Evolutionary conservation across 2,329 filamentous ascomycete species (phyloP).

Genomic region (Xylaria sp.): DNA sequence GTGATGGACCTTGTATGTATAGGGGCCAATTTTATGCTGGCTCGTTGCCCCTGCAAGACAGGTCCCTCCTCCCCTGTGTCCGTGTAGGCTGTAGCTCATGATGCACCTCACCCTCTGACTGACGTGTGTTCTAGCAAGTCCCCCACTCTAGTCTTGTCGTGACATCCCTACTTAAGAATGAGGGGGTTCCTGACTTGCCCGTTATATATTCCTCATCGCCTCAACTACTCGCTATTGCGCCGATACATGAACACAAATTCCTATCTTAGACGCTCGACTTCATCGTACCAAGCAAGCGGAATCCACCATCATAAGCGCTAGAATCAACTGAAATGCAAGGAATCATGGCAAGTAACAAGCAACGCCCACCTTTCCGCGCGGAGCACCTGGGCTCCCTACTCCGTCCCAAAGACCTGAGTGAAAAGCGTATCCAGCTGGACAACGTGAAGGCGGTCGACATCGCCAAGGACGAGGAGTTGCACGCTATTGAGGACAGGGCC

Average conservation of each 20-base stretch:
- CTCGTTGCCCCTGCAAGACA: too few species aligned
- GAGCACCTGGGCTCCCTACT: slow-evolving; percentile 77
- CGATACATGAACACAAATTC: not conserved
- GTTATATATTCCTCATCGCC: not conserved
- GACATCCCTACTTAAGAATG: not conserved
- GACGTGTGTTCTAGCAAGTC: not conserved
- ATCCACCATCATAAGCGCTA: not conserved
- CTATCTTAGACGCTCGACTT: too few species aligned
- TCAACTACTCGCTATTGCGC: slow-evolving; percentile 9
- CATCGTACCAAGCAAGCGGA: not conserved
- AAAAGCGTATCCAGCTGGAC: slow-evolving; percentile 56
- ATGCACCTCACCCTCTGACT: not conserved
- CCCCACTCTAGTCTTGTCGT: not conserved
- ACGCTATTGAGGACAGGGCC: slow-evolving; percentile 59
- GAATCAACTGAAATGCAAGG: not conserved
- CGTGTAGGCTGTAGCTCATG: not conserved
- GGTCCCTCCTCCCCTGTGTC: too few species aligned
- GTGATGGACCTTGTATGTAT: too few species aligned
- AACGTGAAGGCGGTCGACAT: slow-evolving; percentile 42
- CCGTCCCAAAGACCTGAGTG: slow-evolving; percentile 64
- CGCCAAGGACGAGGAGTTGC: slow-evolving; percentile 48
- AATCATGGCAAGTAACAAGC: slow-evolving; percentile 36
- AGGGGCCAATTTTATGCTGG: too few species aligned
- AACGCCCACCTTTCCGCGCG: slow-evolving; percentile 67
- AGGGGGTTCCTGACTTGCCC: not conserved